Evolutionary conservation across 345 rosid species (phyloP).

Genomic region (Mercurialis annua): DNA sequence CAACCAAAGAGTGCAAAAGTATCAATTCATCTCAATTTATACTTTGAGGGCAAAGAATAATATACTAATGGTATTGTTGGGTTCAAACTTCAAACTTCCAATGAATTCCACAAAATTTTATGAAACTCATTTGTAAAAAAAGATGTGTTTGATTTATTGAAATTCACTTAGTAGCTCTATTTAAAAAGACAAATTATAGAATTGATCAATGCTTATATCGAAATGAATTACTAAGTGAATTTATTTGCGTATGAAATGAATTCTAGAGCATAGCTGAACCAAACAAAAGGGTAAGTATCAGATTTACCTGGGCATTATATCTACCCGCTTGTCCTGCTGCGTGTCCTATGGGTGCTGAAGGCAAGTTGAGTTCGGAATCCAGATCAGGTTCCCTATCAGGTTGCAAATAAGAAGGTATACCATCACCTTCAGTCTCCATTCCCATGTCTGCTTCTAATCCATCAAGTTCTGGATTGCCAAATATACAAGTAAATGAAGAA

Average conservation of each 20-base stretch:
- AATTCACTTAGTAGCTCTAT: no score
- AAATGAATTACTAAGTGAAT: no score
- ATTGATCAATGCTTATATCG: no score
- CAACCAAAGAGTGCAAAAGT: neutral
- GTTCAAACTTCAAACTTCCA: no score
- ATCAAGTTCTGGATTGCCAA: slow-evolving; percentile 70
- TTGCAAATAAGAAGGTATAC: slow-evolving; percentile 93
- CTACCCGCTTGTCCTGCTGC: slow-evolving; percentile 53
- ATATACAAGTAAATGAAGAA: neutral
- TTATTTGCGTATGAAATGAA: no score
- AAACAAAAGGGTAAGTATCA: no score
- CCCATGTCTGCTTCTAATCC: slow-evolving; percentile 99
- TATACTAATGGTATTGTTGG: no score
- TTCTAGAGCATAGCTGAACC: no score
- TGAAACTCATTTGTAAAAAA: no score
- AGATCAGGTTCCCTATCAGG: slow-evolving; percentile 78
- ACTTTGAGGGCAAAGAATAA: neutral
- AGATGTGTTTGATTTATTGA: no score
- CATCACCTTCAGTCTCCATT: slow-evolving; percentile 73
- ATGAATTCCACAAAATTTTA: no score
- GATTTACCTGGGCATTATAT: slow-evolving; percentile 59
- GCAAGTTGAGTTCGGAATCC: slow-evolving; percentile 72
- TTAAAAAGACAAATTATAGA: no score
- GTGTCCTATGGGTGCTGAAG: slow-evolving; percentile 72
- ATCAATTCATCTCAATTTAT: neutral